Evolutionary conservation across 495 filamentous ascomycete genomes (phyloP).

Genomic region (Usnea hakonensis): DNA sequence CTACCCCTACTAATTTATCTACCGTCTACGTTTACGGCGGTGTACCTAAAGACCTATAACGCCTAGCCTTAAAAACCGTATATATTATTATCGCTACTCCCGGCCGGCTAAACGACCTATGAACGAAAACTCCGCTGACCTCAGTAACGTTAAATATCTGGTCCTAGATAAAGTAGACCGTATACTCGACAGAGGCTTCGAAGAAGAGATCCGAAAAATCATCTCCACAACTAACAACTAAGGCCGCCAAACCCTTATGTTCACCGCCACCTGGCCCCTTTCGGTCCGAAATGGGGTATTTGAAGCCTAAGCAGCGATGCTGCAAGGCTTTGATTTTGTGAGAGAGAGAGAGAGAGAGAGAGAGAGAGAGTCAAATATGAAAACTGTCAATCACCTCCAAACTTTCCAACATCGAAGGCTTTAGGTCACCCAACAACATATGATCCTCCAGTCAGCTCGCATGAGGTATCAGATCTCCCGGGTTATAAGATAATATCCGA

Average conservation of each 20-base stretch:
- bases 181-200: slow-evolving; percentile 97
- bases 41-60: slow-evolving; percentile 79
- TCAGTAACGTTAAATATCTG: slow-evolving; percentile 66
- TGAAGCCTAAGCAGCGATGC: too few relatives aligned
- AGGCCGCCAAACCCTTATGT: slow-evolving; percentile 89
- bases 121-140: slow-evolving; percentile 68
- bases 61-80: slow-evolving; percentile 61
- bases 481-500: too few relatives aligned
- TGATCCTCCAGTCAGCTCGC: too few relatives aligned
- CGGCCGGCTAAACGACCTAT: slow-evolving; percentile 88
- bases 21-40: slow-evolving; percentile 85
- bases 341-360: too few relatives aligned
- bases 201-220: slow-evolving; percentile 87
- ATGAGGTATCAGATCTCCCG: too few relatives aligned
- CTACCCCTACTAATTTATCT: slow-evolving; percentile 52
- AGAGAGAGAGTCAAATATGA: too few relatives aligned
- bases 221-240: slow-evolving; percentile 58
- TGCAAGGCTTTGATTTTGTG: too few relatives aligned
- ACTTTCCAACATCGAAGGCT: too few relatives aligned
- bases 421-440: too few relatives aligned
- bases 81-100: slow-evolving; percentile 92
- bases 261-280: slow-evolving; percentile 91
- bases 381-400: too few relatives aligned
- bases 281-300: slow-evolving; percentile 76
- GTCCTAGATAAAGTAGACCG: slow-evolving; percentile 95